phyloP scores from a whole-genome alignment of 345 rosid genomes.

The Cardamine occulta region DNA sequence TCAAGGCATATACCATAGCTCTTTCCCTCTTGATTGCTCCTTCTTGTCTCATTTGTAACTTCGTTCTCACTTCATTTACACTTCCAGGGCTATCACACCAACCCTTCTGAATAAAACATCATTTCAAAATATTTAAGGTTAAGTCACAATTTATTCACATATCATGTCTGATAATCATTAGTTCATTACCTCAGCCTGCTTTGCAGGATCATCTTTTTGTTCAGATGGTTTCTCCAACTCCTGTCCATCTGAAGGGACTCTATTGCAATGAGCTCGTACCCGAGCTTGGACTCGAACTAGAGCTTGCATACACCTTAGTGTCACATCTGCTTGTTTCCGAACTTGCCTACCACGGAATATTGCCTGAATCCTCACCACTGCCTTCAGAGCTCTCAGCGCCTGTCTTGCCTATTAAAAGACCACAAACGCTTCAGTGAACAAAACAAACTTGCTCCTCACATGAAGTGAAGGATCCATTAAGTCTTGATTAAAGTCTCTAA shows the following conservation, averaged over 20 bases:
- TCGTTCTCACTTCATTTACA: slow-evolving; percentile 61
- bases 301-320: slow-evolving; percentile 96
- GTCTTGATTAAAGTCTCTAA: slow-evolving; percentile 12
- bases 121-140: slow-evolving; percentile 4
- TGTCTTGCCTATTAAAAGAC: slow-evolving; percentile 64
- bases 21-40: slow-evolving; percentile 92
- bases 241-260: slow-evolving; percentile 50
- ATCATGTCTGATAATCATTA: background rate
- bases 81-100: slow-evolving; percentile 87
- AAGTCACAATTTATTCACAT: background rate
- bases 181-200: slow-evolving; percentile 71
- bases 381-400: slow-evolving; percentile 81
- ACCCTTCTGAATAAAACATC: slow-evolving; percentile 56
- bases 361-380: slow-evolving; percentile 92
- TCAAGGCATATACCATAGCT: slow-evolving; percentile 70
- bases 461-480: background rate
- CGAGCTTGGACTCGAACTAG: slow-evolving; percentile 88
- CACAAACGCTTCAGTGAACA: slow-evolving; percentile 15
- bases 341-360: slow-evolving; percentile 84
- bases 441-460: background rate
- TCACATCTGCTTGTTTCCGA: slow-evolving; percentile 88
- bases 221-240: slow-evolving; percentile 40
- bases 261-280: slow-evolving; percentile 60
- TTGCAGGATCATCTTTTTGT: slow-evolving; percentile 52
- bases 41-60: slow-evolving; percentile 76